Evolutionary conservation across 1,284 basidiomycete species (phyloP).

Genomic region (Trichosporon inkin): DNA sequence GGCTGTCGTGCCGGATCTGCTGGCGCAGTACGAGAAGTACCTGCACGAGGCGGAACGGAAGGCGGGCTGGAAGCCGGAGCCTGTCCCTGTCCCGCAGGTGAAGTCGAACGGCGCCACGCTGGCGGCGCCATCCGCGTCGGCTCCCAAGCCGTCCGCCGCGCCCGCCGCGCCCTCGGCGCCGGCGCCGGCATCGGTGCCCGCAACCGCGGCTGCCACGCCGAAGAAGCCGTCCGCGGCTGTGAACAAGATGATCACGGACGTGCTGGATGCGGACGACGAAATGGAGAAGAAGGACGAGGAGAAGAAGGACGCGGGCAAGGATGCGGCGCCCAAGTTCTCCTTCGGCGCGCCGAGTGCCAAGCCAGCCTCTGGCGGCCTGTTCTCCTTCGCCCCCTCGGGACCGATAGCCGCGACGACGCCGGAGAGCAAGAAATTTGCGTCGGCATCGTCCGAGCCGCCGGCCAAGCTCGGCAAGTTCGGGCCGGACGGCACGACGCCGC

Average conservation of each 20-base stretch:
- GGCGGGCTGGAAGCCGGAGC: slow-evolving; percentile 38
- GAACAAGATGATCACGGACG: slow-evolving; percentile 34
- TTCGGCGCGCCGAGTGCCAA: slow-evolving; percentile 17
- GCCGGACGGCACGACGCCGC: slow-evolving; percentile 37
- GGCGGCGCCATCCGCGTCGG: slow-evolving; percentile 1
- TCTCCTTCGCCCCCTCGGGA: slow-evolving; percentile 41
- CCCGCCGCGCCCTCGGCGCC: slow-evolving; percentile 7
- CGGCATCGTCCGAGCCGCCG: slow-evolving; percentile 29
- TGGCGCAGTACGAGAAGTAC: slow-evolving; percentile 64
- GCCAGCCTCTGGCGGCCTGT: slow-evolving; percentile 22
- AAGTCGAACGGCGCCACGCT: background rate
- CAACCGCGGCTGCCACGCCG: slow-evolving; percentile 3
- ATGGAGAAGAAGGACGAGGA: slow-evolving; percentile 11
- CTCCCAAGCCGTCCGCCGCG: slow-evolving; percentile 17
- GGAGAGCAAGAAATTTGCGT: slow-evolving; percentile 36
- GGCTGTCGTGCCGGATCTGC: slow-evolving; percentile 46
- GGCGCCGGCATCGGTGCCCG: slow-evolving; percentile 10
- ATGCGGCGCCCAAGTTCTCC: slow-evolving; percentile 18
- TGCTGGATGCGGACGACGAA: slow-evolving; percentile 32
- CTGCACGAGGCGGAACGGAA: slow-evolving; percentile 58
- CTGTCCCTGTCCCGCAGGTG: background rate
- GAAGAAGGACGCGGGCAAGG: background rate
- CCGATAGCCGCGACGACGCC: slow-evolving; percentile 38
- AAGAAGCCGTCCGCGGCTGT: slow-evolving; percentile 37
- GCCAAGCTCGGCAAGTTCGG: slow-evolving; percentile 44